Percentiles rank a stretch among this genome's conserved stretches.
Evolutionary conservation across 257 asterid genomes (phyloP).

Genomic region (Osmanthus fragrans): DNA sequence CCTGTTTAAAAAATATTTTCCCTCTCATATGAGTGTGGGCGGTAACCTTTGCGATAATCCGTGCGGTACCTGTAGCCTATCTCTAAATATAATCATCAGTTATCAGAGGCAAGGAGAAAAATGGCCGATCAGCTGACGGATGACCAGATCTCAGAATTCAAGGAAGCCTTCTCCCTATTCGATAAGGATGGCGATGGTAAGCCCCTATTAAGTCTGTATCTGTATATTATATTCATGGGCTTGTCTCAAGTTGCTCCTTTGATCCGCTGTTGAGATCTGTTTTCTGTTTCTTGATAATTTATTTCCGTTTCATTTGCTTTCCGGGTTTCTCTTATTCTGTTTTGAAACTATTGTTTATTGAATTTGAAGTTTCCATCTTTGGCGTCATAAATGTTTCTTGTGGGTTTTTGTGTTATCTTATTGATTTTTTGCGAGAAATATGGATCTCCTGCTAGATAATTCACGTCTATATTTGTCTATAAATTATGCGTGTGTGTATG

Average conservation of each 20-base stretch:
- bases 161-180: constrained; percentile 53
- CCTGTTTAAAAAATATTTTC: too few species aligned
- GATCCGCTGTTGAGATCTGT: constrained; percentile 31
- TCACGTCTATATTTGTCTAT: too few species aligned
- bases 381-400: background rate
- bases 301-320: background rate
- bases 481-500: too few species aligned
- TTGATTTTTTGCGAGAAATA: too few species aligned
- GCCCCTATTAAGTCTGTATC: constrained; percentile 18
- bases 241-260: background rate
- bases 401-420: constrained; percentile 14
- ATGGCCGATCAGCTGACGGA: constrained; percentile 54
- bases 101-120: constrained; percentile 7
- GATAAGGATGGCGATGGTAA: constrained; percentile 56
- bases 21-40: too few species aligned
- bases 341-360: background rate
- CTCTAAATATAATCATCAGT: background rate
- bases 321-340: constrained; percentile 16
- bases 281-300: constrained; percentile 4
- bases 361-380: background rate
- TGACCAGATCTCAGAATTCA: constrained; percentile 53
- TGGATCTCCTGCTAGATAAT: too few species aligned
- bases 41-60: too few species aligned
- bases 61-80: too few species aligned
- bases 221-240: background rate